Percentiles rank a stretch among this genome's conserved stretches.
phyloP scores from a whole-genome alignment of 2,329 filamentous ascomycete species.

The Verticillium alfalfae region DNA sequence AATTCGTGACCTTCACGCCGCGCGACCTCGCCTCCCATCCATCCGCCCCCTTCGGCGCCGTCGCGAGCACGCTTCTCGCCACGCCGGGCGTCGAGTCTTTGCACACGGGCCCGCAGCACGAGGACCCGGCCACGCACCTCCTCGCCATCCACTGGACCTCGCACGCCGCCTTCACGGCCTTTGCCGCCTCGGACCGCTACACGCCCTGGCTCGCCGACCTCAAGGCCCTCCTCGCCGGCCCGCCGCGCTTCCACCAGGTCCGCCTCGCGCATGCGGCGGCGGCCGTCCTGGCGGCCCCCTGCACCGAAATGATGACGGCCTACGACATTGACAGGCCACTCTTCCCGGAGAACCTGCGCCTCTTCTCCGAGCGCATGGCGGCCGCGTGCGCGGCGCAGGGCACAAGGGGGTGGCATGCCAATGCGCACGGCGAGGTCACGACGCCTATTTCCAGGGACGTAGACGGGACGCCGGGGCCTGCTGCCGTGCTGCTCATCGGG shows the following conservation, averaged over 20 bases:
- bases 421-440: conserved; percentile 24
- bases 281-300: conserved; percentile 12
- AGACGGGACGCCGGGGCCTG: conserved; percentile 19
- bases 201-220: conserved; percentile 32
- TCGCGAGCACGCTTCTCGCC: conserved; percentile 8
- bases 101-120: conserved; percentile 27
- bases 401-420: conserved; percentile 23
- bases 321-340: conserved; percentile 21
- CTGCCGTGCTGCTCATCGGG: conserved; percentile 27
- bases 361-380: conserved; percentile 23
- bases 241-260: conserved; percentile 15
- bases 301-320: conserved; percentile 30
- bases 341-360: conserved; percentile 6
- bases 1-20: conserved; percentile 9
- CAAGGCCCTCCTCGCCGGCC: conserved; percentile 19
- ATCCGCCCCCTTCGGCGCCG: conserved; percentile 8
- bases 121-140: conserved; percentile 24
- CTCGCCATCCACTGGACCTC: conserved; percentile 28
- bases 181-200: conserved; percentile 32
- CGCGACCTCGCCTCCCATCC: conserved; percentile 3
- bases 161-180: conserved; percentile 25
- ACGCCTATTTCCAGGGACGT: conserved; percentile 18
- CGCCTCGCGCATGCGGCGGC: conserved; percentile 18
- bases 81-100: conserved; percentile 24
- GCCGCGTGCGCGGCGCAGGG: conserved; percentile 14